Evolutionary conservation across 2,329 filamentous ascomycete species (phyloP), one percentile per base, ranked within the genome.

Genomic region (Ceratocystiopsis minuta): DNA sequence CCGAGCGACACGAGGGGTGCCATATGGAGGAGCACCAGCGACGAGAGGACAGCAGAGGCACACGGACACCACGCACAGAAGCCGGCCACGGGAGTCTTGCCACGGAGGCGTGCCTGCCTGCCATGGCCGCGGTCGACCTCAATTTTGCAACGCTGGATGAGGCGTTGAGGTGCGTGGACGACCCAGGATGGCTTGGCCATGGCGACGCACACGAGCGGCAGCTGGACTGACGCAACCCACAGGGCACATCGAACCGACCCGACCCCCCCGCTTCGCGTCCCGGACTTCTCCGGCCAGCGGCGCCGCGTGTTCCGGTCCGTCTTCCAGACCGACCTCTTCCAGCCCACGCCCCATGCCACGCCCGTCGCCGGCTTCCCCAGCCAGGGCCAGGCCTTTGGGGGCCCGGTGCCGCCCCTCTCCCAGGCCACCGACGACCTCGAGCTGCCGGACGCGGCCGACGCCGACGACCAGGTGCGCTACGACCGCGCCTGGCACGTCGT

Each of bases 401-500:
- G 59, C 28, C 46, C 48, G 31, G 46, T 6, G 18, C 31, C 12
- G n/a, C 33, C 9, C 13, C 32, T 16, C 18, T 45, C 43, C 13
- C 49, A 48, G 36, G 40, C 43, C 11, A 45, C 43, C 34, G 47
- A 46, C 38, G 46, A 48, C 33, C 40, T 49, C 39, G 37, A 47
- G 31, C 40, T 43, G 38, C 40, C 49, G 2, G 47, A 49, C 16
- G 47, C 41, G 4, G 28, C 37, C 16, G 39, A 38, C 6, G 54
- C 58, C 40, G 57, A 60, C 45, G 65, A 75, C 48, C 74, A 77
- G 56, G 61, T 66, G 42, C 64, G 63, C 47, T 76, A 68, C 64
- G 72, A 78, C 52, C 61, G 68, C 46, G 71, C 74, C 44, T 79
- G 75, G 75, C 69, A 75, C 52, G 58, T 63, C 24, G 72, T 78